These are phyloP conservation scores for Asclepias syriaca DNA, from an alignment of 257 asterid species.

Conservation along the genomic window DNA sequence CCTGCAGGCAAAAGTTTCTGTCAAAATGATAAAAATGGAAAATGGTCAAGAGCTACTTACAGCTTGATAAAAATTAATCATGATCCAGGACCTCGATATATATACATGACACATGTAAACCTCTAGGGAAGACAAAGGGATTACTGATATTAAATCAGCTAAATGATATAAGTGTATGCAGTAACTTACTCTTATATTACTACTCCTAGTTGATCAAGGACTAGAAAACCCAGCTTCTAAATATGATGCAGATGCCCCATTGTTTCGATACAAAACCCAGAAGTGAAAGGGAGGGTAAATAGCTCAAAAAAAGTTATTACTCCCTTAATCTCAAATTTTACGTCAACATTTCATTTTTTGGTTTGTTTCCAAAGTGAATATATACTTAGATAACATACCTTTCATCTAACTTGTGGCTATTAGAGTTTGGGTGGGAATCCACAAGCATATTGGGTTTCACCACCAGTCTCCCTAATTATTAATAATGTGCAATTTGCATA, in stretches of 20 bases:
- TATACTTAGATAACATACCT: neutral
- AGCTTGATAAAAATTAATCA: neutral
- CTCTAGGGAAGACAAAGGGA: neutral
- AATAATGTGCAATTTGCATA: neutral
- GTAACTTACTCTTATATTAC: neutral
- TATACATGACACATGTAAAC: neutral
- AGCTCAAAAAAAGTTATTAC: neutral
- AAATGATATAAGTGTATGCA: neutral
- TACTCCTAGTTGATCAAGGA: neutral
- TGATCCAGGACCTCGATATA: neutral
- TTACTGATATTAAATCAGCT: conserved; percentile 1
- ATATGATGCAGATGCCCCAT: neutral
- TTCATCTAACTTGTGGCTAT: neutral
- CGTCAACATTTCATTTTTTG: neutral
- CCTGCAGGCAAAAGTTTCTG: conserved; percentile 45
- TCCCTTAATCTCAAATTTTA: neutral
- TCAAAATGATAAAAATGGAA: neutral
- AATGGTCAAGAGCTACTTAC: neutral
- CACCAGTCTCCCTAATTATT: neutral
- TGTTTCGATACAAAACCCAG: neutral
- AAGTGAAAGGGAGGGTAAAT: neutral
- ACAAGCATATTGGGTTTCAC: neutral
- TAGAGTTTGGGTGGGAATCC: neutral
- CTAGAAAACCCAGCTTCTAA: neutral
- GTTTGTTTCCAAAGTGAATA: neutral